Evolutionary conservation across 2,329 filamentous ascomycete species (phyloP), one percentile per base, ranked within the genome.

Genomic region (Penicillium sp.): DNA sequence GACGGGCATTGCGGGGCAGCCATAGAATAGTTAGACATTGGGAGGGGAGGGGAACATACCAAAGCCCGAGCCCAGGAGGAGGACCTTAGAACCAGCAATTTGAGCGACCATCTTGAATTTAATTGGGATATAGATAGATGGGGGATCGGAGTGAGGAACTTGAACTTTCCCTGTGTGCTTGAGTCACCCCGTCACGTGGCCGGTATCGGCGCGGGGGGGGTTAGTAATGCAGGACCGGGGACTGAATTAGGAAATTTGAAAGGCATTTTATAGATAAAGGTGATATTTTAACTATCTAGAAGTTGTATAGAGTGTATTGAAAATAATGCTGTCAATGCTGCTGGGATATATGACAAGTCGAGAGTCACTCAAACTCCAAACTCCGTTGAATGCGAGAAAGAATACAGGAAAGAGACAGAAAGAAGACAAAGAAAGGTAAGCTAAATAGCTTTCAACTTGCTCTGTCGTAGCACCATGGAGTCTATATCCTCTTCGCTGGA

Each of bases 61-160:
- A 62, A 75, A 75, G 56, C 72, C 72, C 47, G 72, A 75, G 53
- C 72, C 72, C 63, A 75, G 60, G 42, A 75, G 67, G 39, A 75
- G 72, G 60, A 72, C 72, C 66, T 75, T 75, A 49, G 70, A 74
- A 65, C 72, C 72, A 64, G 72, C 70, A 48, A 75, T 59, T 67
- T 69, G 63, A 58, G 71, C 71, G 57, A 64, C 67, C 72, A 75
- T 75, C 59, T 61, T 74, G 70, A 64, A 44, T 57, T 62, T 53
- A 59, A 59, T 60, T 55, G 57, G n/a, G 29, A 43, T 44, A 57
- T 58, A 50, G 53, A 49, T 58, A 46, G 51, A 55, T 55, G 49
- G 52, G 52, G 57, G 61, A 61, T 42, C 39, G 55, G 52, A 57
- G 51, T 27, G 19, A 23, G 35, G 57, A 54, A 56, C 39, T 39